A percentile compares a stretch with the other conserved stretches of the same genome.
Conservation (phyloP, 192 early-diverging fungal genomes). For the Spinellus fusiger region DNA sequence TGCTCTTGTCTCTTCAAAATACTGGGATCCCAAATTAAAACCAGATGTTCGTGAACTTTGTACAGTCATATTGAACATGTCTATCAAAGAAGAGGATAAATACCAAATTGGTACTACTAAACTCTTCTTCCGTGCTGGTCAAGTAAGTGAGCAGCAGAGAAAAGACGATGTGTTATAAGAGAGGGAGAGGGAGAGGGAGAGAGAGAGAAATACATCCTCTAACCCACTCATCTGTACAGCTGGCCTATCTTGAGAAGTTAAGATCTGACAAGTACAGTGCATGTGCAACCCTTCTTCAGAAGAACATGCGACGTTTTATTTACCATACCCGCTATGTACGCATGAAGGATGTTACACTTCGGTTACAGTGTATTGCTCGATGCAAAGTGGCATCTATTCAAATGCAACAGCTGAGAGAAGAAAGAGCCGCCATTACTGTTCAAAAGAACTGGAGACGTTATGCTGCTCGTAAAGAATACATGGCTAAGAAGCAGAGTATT, state of each 20-base stretch:
- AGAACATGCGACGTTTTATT: constrained; percentile 73
- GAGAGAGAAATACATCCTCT: neutral
- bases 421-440: constrained; percentile 65
- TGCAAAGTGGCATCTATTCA: constrained; percentile 49
- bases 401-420: constrained; percentile 47
- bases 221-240: constrained; percentile 37
- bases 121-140: constrained; percentile 98
- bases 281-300: constrained; percentile 85
- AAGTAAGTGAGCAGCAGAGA: constrained; percentile 36
- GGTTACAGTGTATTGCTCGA: constrained; percentile 62
- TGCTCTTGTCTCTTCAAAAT: constrained; percentile 48
- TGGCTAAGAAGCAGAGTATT: constrained; percentile 38
- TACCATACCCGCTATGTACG: constrained; percentile 54
- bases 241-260: constrained; percentile 84
- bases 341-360: constrained; percentile 50
- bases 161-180: neutral
- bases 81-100: constrained; percentile 75
- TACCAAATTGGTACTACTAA: constrained; percentile 93
- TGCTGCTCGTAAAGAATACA: constrained; percentile 46
- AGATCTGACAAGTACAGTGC: constrained; percentile 74
- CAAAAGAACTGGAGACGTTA: constrained; percentile 70
- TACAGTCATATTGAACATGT: constrained; percentile 48
- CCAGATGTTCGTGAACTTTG: constrained; percentile 54
- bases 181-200: neutral
- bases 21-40: constrained; percentile 39